Conservation (phyloP, 148 eudicot species). For the Persicaria tinctoria region DNA sequence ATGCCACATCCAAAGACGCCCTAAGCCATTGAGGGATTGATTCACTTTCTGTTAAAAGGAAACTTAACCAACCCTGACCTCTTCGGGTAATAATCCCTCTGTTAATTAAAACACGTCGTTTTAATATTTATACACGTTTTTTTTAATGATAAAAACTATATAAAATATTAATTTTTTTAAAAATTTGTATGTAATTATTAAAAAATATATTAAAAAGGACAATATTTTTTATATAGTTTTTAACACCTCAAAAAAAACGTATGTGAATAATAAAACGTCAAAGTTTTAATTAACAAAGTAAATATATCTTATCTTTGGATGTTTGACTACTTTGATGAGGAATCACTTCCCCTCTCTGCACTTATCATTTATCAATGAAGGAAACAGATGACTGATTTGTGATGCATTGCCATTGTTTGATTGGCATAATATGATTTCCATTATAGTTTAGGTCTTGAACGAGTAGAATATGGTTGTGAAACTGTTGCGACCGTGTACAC, state of each 20-base stretch:
- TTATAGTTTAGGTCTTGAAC: not conserved
- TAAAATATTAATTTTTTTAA: too few species aligned
- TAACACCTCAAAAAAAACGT: too few species aligned
- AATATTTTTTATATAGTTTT: too few species aligned
- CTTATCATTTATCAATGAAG: not conserved
- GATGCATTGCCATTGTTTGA: not conserved
- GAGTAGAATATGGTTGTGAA: not conserved
- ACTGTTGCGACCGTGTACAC: constrained; percentile 14
- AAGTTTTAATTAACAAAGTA: too few species aligned
- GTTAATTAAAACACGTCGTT: too few species aligned
- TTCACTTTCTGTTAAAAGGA: not conserved
- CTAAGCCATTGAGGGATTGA: too few species aligned
- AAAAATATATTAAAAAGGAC: too few species aligned
- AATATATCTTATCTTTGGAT: not conserved
- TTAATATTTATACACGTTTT: too few species aligned
- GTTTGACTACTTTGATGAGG: not conserved
- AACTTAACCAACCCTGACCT: not conserved
- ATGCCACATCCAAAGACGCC: too few species aligned
- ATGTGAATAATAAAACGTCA: too few species aligned
- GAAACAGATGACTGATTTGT: not conserved
- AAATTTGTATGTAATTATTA: too few species aligned
- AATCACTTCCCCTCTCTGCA: not conserved
- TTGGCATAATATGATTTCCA: not conserved
- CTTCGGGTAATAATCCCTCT: not conserved
- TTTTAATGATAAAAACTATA: too few species aligned